A percentile compares a stretch with the other conserved stretches of the same genome.
These are phyloP conservation scores for Starmerella apis DNA, from an alignment of 805 yeast genomes.

Conservation along the genomic window DNA sequence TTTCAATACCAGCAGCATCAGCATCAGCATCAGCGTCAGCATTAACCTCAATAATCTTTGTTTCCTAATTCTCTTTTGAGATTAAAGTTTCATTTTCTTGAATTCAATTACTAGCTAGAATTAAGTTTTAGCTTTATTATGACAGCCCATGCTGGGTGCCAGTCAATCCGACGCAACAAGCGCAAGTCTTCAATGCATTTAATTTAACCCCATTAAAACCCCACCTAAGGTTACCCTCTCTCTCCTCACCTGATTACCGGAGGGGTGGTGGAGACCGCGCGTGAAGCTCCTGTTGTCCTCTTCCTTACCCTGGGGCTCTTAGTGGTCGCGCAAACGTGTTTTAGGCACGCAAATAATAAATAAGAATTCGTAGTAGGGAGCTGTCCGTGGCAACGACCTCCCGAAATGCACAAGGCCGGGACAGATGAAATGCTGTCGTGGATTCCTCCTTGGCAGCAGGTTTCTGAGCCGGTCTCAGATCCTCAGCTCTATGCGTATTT, in stretches of 20 bases:
- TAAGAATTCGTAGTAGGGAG: background rate
- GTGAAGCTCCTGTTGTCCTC: background rate
- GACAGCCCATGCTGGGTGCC: too few species aligned
- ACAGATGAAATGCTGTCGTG: background rate
- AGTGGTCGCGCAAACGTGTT: slow-evolving; percentile 4
- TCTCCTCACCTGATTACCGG: background rate
- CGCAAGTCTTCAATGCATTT: too few species aligned
- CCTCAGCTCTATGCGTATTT: slow-evolving; percentile 41
- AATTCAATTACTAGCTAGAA: too few species aligned
- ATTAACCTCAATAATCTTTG: too few species aligned
- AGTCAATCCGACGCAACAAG: too few species aligned
- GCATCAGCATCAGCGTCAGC: too few species aligned
- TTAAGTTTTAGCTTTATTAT: too few species aligned
- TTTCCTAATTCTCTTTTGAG: too few species aligned
- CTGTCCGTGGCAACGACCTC: slow-evolving; percentile 1
- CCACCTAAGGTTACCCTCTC: background rate
- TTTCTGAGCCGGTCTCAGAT: slow-evolving; percentile 18
- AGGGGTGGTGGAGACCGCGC: too few species aligned
- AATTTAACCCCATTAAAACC: too few species aligned
- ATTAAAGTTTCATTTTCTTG: too few species aligned
- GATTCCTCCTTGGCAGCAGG: slow-evolving; percentile 15
- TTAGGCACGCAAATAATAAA: background rate
- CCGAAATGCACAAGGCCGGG: background rate
- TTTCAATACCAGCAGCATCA: too few species aligned
- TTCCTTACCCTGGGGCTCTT: background rate